phyloP scores from a whole-genome alignment of 352 stramenopile genomes.

The Pythium monospermum region DNA sequence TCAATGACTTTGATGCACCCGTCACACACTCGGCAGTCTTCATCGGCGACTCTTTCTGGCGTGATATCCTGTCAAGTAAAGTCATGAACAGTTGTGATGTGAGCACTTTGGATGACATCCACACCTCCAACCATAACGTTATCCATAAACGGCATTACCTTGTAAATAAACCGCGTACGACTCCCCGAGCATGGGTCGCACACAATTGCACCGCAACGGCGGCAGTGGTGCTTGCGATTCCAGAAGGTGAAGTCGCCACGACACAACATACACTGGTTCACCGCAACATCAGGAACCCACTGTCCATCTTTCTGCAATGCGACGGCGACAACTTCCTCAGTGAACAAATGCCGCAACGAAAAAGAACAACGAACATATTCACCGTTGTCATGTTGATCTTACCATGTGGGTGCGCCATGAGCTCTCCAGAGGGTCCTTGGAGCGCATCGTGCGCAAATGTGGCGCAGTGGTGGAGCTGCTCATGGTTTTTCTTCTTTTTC shows the following conservation, averaged over 20 bases:
- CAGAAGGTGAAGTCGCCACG: constrained; percentile 79
- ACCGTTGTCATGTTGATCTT: background rate
- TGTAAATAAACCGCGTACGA: constrained; percentile 84
- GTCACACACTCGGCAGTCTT: constrained; percentile 77
- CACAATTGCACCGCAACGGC: constrained; percentile 77
- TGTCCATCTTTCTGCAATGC: constrained; percentile 60
- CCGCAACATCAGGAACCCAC: constrained; percentile 81
- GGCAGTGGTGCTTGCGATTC: constrained; percentile 86
- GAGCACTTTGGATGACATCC: too few relatives aligned
- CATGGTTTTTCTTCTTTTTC: constrained; percentile 7
- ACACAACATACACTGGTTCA: constrained; percentile 80
- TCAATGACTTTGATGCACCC: constrained; percentile 81
- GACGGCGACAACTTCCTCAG: background rate
- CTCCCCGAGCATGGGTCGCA: constrained; percentile 76
- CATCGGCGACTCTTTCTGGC: constrained; percentile 46
- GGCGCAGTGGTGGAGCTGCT: constrained; percentile 21
- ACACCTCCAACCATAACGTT: too few relatives aligned
- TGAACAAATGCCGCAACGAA: background rate
- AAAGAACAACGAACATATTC: background rate
- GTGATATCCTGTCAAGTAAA: constrained; percentile 60
- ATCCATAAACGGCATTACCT: constrained; percentile 26
- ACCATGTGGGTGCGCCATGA: constrained; percentile 86
- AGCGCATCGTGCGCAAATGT: constrained; percentile 59
- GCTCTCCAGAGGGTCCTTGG: constrained; percentile 82
- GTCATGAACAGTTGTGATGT: too few relatives aligned